Base-by-base conservation (phyloP, 345 rosid species). In the thale cress (Arabidopsis thaliana) region DNA sequence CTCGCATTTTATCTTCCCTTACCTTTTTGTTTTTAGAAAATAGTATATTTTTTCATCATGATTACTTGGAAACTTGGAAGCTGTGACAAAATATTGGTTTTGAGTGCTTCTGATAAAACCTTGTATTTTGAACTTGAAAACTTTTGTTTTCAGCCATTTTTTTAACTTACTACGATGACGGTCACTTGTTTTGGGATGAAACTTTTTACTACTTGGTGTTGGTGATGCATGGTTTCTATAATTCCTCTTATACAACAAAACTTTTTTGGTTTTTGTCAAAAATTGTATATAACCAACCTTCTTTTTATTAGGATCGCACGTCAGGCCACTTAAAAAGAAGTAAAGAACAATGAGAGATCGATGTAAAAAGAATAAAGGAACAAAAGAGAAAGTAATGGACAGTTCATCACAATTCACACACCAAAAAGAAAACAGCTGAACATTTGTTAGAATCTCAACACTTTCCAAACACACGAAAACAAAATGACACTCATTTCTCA, bases 361-460 rank as follows among this genome's bases (percentile, higher is more conserved):
- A 24, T 37, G 25, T 38, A 16, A 34, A 67, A 67, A 56, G 65
- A 42, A 76, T 10, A 60, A 42, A 68, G 32, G 69, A 68, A 69
- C 36, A 53, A 52, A 61, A 11, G 68, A 68, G 49, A 68, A 76
- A 61, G 71, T 34, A 69, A 62, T 76, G 59, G 65, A 69, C 75
- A 61, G 74, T 68, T 76, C 79, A 52, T 60, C 25, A 36, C 24
- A 12, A 13, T 16, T 16, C 20, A 16, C 20, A 16, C 20, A 16
- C 20, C 20, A 52, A 60, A 22, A 37, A 49, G 56, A 67, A 67
- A 22, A 67, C 46, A 61, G 57, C 41, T 6, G 9, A 51, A 23
- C 52, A 45, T 24, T 55, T 62, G 52, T 62, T 61, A 53, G 70
- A 69, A 76, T 76, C 75, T 55, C 59, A 7, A 69, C 44, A 69